Evolutionary conservation across 1,284 basidiomycete genomes (phyloP), one percentile per base, ranked within the genome.

Genomic region (Puccinia sorghi): DNA sequence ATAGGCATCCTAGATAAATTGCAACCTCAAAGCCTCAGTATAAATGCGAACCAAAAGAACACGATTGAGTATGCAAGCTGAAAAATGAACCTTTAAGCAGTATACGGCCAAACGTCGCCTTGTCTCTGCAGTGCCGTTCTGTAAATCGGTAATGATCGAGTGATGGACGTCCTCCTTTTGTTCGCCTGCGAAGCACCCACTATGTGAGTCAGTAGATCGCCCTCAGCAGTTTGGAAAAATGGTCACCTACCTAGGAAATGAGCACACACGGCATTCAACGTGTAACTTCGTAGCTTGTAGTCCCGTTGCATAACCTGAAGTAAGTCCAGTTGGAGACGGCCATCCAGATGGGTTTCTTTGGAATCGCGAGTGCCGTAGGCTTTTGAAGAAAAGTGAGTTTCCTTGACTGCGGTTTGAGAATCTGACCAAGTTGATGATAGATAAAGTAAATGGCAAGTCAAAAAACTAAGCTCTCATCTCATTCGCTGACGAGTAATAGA

Each of bases 141-240:
- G 95, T 43, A 98, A 86, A 72, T 97, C 94, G 0, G 94, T 97
- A 82, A 98, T 98, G 80, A 96, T 93, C 0, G 94, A 97, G 83
- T 97, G 91, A 83, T 97, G 94, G 27, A 97, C 94, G 82, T 97
- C 94, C 84, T 97, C 94, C 84, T 97, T 97, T 84, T 97, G 95
- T 84, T 97, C 95, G 39, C 93, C 83, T 84, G 22, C 13, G 7
- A 52, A 54, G 17, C 25, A 22, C 52, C 7, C 11, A 43, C 13
- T 20, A n/a, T 39, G 48, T 57, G 20, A 22, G 41, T 43, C 9
- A 73, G 43, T 25, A 27, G 12, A 48, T 54, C 22, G 27, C 22
- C 46, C 46, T 46, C 56, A 7, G 11, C 2, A 67, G 57, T 17
- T 43, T 27, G 22, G 20, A 22, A 41, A 61, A 61, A 37, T 61